phyloP scores from a whole-genome alignment of 441 rosid species.

The Metrosideros polymorpha region DNA sequence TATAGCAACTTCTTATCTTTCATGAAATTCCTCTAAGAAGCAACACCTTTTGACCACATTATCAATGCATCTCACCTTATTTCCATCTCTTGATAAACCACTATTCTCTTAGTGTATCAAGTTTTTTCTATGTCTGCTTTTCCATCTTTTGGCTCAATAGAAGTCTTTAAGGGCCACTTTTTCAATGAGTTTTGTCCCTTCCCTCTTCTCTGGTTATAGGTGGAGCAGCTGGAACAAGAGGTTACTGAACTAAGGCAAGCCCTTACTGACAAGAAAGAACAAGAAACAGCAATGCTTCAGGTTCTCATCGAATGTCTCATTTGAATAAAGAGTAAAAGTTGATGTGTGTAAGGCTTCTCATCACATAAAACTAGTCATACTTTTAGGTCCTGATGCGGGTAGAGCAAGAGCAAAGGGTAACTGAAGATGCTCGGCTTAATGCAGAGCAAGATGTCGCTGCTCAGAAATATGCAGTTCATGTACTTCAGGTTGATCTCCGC shows the following conservation, averaged over 20 bases:
- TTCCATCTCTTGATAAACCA: not conserved
- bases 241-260: conserved; percentile 32
- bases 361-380: not conserved
- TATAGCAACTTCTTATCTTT: not conserved
- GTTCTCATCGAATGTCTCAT: conserved; percentile 9
- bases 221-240: conserved; percentile 55
- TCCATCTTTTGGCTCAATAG: not conserved
- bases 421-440: conserved; percentile 51
- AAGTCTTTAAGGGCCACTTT: not conserved
- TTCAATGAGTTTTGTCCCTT: not conserved
- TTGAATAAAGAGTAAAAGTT: not conserved
- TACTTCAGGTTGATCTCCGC: conserved; percentile 39
- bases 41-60: not conserved
- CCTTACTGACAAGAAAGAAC: conserved; percentile 55
- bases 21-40: not conserved
- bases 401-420: conserved; percentile 54
- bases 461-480: conserved; percentile 34
- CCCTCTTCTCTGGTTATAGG: conserved; percentile 15
- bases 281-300: conserved; percentile 60
- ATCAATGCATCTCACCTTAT: not conserved
- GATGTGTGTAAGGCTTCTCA: not conserved
- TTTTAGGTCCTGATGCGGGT: conserved; percentile 47
- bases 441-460: conserved; percentile 56
- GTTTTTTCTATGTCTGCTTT: not conserved
- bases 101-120: not conserved